Conservation (phyloP, 768 basidiomycete species). For the Sutorius australiensis region DNA sequence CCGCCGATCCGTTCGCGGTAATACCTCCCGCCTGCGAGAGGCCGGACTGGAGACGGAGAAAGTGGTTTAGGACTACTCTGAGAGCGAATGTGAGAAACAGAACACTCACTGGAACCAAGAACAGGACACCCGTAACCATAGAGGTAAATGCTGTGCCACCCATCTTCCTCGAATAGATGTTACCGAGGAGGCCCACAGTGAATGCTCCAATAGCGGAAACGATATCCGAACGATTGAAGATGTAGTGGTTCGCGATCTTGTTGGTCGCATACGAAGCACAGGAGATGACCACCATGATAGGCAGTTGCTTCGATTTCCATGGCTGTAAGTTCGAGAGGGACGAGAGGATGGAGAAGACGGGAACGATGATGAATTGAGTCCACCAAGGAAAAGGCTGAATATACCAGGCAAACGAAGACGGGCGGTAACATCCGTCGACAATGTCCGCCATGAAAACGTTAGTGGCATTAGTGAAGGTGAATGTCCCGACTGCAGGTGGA, state of each 20-base stretch:
- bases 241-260: slow-evolving; percentile 79
- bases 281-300: slow-evolving; percentile 82
- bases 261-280: slow-evolving; percentile 77
- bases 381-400: slow-evolving; percentile 79
- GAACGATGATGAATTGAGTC: slow-evolving; percentile 74
- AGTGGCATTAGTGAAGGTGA: slow-evolving; percentile 59
- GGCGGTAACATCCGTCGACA: slow-evolving; percentile 68
- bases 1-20: slow-evolving; percentile 73
- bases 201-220: slow-evolving; percentile 86
- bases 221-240: slow-evolving; percentile 79
- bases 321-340: slow-evolving; percentile 80
- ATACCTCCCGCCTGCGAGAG: slow-evolving; percentile 85
- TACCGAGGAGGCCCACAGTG: slow-evolving; percentile 73
- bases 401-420: slow-evolving; percentile 64
- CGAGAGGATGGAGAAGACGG: slow-evolving; percentile 64
- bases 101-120: slow-evolving; percentile 75
- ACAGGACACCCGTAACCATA: slow-evolving; percentile 87
- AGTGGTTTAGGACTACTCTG: background rate
- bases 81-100: background rate
- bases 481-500: slow-evolving; percentile 54
- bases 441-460: slow-evolving; percentile 46
- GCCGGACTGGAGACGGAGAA: slow-evolving; percentile 52
- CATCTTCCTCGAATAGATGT: slow-evolving; percentile 77
- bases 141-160: slow-evolving; percentile 85
- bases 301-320: slow-evolving; percentile 62